Evolutionary conservation across 352 stramenopile genomes (phyloP), one percentile per base, ranked within the genome.

Genomic region (Globisporangium perplexum): DNA sequence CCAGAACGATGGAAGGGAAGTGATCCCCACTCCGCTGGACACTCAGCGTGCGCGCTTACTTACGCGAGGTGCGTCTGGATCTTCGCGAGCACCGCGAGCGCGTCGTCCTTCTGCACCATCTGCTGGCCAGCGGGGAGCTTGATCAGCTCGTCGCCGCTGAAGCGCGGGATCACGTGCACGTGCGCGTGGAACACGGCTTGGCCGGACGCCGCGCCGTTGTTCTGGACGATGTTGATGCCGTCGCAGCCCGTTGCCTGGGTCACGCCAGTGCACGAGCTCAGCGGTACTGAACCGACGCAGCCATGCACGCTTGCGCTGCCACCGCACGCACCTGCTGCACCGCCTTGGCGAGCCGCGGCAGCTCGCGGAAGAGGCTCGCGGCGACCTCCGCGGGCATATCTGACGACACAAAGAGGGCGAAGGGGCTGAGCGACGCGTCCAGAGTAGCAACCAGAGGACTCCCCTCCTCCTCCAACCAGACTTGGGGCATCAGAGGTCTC

Each of bases 211-310:
- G 63, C 24, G 28, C 78, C 78, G 54, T 93, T 93, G 73, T 93
- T 92, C 69, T 93, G 80, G 28, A 93, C 60, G 63, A 93, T 83
- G 58, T 92, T 90, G 59, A 92, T 58, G 33, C 83, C 81, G 24
- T 81, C 69, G 24, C 68, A 70, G 8, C 76, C 77, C 4, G 82
- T 89, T 22, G 83, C 83, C 57, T 78, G 38, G 8, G 5, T 33
- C 30, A 11, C 11, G 5, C 33, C 33, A 11, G 3, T 18, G 17
- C 11, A 12, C 33, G 33, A 38, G n/a, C 3, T 38, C 33, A 38
- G 14, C 4, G 10, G 18, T 38, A 5, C 26, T 30, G 26, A 30
- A 30, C 26, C n/a, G n/a, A n/a, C n/a, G n/a, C n/a, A n/a, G n/a
- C n/a, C n/a, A n/a, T n/a, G n/a, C n/a, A n/a, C n/a, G n/a, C n/a